Evolutionary conservation across 768 basidiomycete genomes (phyloP).

Genomic region (Lactarius trivialis): DNA sequence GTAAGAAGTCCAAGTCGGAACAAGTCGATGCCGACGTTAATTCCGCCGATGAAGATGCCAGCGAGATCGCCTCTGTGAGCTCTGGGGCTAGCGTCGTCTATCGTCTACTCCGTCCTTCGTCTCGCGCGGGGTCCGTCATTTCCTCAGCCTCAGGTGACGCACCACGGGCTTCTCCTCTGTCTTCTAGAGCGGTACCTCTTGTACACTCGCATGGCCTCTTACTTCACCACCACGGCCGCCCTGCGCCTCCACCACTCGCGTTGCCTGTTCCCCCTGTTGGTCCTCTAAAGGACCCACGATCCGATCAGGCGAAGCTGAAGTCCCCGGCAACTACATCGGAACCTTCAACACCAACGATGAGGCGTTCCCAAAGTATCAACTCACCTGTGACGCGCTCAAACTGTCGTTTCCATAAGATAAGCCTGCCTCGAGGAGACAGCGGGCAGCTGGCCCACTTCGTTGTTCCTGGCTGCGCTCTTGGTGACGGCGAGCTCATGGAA

Average conservation of each 20-base stretch:
- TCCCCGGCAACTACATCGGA: constrained; percentile 6
- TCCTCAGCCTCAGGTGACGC: constrained; percentile 29
- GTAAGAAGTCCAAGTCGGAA: constrained; percentile 3
- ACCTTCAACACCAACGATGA: constrained; percentile 12
- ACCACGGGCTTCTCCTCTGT: constrained; percentile 26
- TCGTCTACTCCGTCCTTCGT: constrained; percentile 30
- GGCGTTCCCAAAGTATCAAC: constrained; percentile 23
- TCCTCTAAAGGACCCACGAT: constrained; percentile 1
- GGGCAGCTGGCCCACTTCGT: constrained; percentile 54
- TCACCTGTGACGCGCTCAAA: constrained; percentile 61
- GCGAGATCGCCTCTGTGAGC: constrained; percentile 30
- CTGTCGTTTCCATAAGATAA: constrained; percentile 65
- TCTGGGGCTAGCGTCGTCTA: constrained; percentile 37
- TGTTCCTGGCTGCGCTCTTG: constrained; percentile 62
- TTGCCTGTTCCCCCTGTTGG: constrained; percentile 2
- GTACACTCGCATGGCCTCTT: constrained; percentile 27
- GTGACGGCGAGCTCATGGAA: constrained; percentile 48
- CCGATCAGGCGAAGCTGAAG: constrained; percentile 15
- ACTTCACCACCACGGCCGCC: constrained; percentile 28
- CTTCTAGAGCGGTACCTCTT: constrained; percentile 21
- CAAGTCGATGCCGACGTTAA: constrained; percentile 8
- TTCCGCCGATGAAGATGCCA: constrained; percentile 24
- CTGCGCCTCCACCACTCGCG: constrained; percentile 10
- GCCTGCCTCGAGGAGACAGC: constrained; percentile 48
- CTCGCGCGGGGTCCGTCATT: constrained; percentile 43